Evolutionary conservation across 2,329 filamentous ascomycete genomes (phyloP), one percentile per base, ranked within the genome.

Genomic region (Exophiala lecanii-corni): DNA sequence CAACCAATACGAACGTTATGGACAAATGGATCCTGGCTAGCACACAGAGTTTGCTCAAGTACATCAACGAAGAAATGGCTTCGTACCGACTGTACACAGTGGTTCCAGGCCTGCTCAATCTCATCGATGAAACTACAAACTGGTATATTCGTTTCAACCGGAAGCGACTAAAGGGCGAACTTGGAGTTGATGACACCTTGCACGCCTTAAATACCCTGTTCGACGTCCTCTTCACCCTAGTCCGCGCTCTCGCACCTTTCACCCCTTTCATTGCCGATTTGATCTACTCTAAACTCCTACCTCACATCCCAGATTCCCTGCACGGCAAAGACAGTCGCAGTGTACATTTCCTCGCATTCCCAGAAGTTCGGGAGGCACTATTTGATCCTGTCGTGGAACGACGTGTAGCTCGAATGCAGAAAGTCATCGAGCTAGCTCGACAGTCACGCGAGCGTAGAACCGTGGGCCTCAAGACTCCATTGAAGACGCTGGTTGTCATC

Each of bases 191-290:
- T 10, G 92, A 97, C 62, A 96, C 92, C 9, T 72, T 84, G 38
- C 87, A 94, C 59, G 92, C 91, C 1, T 74, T 98, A 41, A 95
- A 97, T 67, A 91, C 92, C 2, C 78, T 97, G 5, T 96, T 94
- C 58, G 89, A 96, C 67, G 86, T 96, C 42, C 73, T 97, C 16
- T 96, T 83, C 68, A 96, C 89, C 3, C 75, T 97, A 26, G 85
- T 86, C 60, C 80, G 89, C 50, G 88, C 86, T 26, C 76, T 98
- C 37, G 91, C 92, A 12, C 92, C 92, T 2, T 97, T 98, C 67
- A 94, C 86, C 0, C 92, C 92, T 5, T 98, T 97, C 72, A 76
- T 97, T 57, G 89, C 89, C 47, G 92, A 98, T 57, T 92, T 82
- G 62, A 95, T 98, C 63, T 98, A 96, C 69, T 78, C 81, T 47